Evolutionary conservation across 1,284 basidiomycete species (phyloP).

Genomic region (Neotropicomus parvogracilis): DNA sequence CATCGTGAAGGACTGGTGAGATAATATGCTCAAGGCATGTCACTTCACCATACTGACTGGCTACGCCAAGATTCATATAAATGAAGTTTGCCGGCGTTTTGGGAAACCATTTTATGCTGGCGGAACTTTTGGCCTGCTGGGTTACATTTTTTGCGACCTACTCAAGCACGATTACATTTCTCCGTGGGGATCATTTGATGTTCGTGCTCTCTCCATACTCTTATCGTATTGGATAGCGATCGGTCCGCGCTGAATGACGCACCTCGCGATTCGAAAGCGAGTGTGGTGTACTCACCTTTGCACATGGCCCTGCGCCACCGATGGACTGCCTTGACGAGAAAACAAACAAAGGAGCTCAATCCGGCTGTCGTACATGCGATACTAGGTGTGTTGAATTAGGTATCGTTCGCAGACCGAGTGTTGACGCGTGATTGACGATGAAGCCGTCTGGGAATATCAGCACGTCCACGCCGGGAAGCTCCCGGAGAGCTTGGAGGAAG

Average conservation of each 20-base stretch:
- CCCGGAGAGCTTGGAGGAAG: slow-evolving; percentile 49
- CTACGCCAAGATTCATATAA: slow-evolving; percentile 64
- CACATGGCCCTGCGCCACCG: slow-evolving; percentile 62
- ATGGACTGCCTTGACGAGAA: slow-evolving; percentile 67
- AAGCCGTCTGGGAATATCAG: slow-evolving; percentile 86
- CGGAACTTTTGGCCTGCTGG: slow-evolving; percentile 85
- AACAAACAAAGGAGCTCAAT: slow-evolving; percentile 76
- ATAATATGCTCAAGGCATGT: slow-evolving; percentile 13
- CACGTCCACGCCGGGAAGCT: slow-evolving; percentile 51
- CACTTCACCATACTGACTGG: slow-evolving; percentile 14
- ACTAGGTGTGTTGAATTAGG: slow-evolving; percentile 52
- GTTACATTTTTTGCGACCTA: slow-evolving; percentile 94
- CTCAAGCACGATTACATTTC: slow-evolving; percentile 81
- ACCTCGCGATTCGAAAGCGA: slow-evolving; percentile 62
- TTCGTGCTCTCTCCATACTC: slow-evolving; percentile 12
- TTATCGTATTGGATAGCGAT: slow-evolving; percentile 42
- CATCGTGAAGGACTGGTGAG: slow-evolving; percentile 67
- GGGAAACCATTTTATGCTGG: slow-evolving; percentile 84
- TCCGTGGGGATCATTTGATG: slow-evolving; percentile 52
- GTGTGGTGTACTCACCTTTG: slow-evolving; percentile 63
- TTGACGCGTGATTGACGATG: slow-evolving; percentile 14
- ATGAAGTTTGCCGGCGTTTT: slow-evolving; percentile 69
- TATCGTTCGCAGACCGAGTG: slow-evolving; percentile 6
- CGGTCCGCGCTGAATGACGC: slow-evolving; percentile 59
- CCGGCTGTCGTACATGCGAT: slow-evolving; percentile 69